These are phyloP conservation scores for Hylodesmum podocarpum DNA, from an alignment of 306 rosid genomes.

Conservation along the genomic window DNA sequence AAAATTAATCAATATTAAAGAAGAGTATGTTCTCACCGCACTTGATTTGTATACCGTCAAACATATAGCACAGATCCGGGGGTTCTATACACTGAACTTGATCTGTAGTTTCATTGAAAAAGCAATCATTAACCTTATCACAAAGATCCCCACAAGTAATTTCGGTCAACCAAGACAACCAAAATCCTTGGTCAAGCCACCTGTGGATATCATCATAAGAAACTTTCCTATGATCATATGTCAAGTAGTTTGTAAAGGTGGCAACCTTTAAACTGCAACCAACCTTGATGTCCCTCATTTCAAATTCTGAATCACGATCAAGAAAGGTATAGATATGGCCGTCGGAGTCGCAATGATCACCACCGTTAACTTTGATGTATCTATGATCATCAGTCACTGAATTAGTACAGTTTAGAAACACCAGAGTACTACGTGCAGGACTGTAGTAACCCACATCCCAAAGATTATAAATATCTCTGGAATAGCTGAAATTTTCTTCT, in stretches of 20 bases:
- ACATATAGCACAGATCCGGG: too few relatives aligned
- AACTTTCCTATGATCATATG: background rate
- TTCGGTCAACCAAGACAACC: background rate
- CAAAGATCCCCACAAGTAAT: background rate
- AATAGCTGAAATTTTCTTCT: too few relatives aligned
- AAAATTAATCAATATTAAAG: too few relatives aligned
- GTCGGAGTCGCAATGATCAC: background rate
- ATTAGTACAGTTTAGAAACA: background rate
- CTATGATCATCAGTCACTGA: background rate
- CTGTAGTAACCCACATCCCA: too few relatives aligned
- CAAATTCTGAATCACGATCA: background rate
- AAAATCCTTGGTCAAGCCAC: background rate
- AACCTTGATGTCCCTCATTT: background rate
- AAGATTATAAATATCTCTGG: too few relatives aligned
- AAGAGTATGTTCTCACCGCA: too few relatives aligned
- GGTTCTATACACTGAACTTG: too few relatives aligned
- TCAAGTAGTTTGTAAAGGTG: background rate
- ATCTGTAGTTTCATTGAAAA: too few relatives aligned
- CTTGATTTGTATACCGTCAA: too few relatives aligned
- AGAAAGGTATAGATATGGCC: background rate
- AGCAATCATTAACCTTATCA: background rate
- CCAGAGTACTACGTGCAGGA: too few relatives aligned
- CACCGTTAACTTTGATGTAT: background rate
- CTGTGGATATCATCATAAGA: background rate
- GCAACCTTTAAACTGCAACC: background rate